These are phyloP conservation scores for Trichosporon ovoides DNA, from an alignment of 1,284 basidiomycete species.

Conservation along the genomic window DNA sequence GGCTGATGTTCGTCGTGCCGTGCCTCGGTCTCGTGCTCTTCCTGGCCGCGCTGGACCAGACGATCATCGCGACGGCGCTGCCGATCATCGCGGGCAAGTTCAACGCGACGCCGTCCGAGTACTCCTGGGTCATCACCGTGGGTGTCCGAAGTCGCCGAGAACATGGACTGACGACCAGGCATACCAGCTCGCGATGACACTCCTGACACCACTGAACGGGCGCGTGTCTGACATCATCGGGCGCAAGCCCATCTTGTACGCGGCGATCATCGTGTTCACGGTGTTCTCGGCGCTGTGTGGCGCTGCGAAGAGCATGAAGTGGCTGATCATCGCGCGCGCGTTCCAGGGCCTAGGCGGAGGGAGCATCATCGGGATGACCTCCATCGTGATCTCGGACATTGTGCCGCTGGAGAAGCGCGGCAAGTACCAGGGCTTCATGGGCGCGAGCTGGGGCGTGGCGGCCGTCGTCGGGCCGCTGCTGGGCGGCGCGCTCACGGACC, in stretches of 20 bases:
- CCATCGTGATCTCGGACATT: slow-evolving; percentile 35
- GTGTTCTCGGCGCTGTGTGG: slow-evolving; percentile 41
- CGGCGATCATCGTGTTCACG: slow-evolving; percentile 37
- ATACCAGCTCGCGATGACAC: slow-evolving; percentile 35
- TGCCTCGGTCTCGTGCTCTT: slow-evolving; percentile 42
- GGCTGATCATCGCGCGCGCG: slow-evolving; percentile 37
- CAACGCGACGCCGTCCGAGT: slow-evolving; percentile 32
- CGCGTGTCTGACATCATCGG: slow-evolving; percentile 43
- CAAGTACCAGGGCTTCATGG: slow-evolving; percentile 48
- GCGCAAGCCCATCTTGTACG: slow-evolving; percentile 42
- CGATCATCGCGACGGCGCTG: slow-evolving; percentile 38
- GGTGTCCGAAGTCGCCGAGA: not conserved
- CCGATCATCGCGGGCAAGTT: slow-evolving; percentile 33
- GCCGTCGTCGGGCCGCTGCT: slow-evolving; percentile 49
- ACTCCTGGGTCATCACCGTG: slow-evolving; percentile 36
- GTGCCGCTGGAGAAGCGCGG: slow-evolving; percentile 41
- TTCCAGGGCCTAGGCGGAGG: slow-evolving; percentile 44
- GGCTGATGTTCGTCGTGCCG: slow-evolving; percentile 32
- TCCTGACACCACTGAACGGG: slow-evolving; percentile 40
- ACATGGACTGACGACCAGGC: slow-evolving; percentile 19
- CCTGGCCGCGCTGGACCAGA: slow-evolving; percentile 41
- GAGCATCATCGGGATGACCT: slow-evolving; percentile 29
- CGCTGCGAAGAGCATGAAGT: slow-evolving; percentile 38
- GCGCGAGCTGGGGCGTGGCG: slow-evolving; percentile 49
- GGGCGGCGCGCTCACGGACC: slow-evolving; percentile 39